Evolutionary conservation across 2,329 filamentous ascomycete genomes (phyloP).

Genomic region (Diaporthe vexans): DNA sequence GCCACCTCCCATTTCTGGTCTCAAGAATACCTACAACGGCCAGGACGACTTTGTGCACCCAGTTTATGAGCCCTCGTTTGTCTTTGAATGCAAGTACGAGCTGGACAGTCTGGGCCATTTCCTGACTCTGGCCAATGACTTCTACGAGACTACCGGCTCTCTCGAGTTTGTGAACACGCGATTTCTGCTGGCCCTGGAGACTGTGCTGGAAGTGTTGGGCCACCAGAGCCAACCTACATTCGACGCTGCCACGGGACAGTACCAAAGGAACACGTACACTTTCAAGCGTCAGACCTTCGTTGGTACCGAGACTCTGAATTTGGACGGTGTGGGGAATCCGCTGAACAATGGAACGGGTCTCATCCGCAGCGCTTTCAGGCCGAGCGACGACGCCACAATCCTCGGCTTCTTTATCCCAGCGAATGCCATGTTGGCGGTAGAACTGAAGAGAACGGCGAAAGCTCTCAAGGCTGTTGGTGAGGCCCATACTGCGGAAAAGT

Average conservation of each 20-base stretch:
- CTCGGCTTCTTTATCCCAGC: conserved; percentile 95
- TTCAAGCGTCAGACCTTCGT: conserved; percentile 85
- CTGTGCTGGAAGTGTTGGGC: conserved; percentile 79
- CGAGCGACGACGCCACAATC: conserved; percentile 95
- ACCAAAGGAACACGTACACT: conserved; percentile 82
- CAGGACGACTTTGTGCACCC: conserved; percentile 90
- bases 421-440: conserved; percentile 96
- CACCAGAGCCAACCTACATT: conserved; percentile 89
- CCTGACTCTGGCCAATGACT: conserved; percentile 87
- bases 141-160: conserved; percentile 83
- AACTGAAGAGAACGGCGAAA: conserved; percentile 80
- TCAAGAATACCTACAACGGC: conserved; percentile 80
- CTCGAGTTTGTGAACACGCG: conserved; percentile 82
- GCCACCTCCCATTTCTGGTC: conserved; percentile 85
- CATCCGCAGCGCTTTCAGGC: conserved; percentile 91
- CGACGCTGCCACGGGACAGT: conserved; percentile 74
- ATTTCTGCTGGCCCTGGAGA: conserved; percentile 85
- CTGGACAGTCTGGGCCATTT: conserved; percentile 96
- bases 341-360: conserved; percentile 87
- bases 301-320: conserved; percentile 90
- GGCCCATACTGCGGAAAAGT: conserved; percentile 62
- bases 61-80: conserved; percentile 83
- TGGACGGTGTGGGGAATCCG: conserved; percentile 91
- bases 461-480: conserved; percentile 76
- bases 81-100: conserved; percentile 99